A percentile compares a stretch with the other conserved stretches of the same genome.
These are phyloP conservation scores for Conringia planisiliqua DNA, from an alignment of 345 rosid genomes.

Conservation along the genomic window DNA sequence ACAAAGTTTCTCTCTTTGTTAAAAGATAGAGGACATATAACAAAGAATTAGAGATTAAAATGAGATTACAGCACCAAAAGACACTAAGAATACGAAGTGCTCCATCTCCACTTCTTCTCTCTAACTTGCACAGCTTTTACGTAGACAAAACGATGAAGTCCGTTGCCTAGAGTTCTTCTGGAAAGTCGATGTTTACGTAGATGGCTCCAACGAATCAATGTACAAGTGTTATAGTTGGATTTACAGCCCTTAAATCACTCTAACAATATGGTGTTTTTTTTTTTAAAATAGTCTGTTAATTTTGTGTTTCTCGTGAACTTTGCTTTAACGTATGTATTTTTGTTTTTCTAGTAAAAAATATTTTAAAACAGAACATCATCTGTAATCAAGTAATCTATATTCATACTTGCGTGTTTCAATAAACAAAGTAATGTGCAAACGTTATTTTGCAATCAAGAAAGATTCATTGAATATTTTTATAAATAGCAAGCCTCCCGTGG, in stretches of 20 bases:
- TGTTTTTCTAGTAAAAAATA: not conserved
- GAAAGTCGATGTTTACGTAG: not conserved
- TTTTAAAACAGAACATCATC: not conserved
- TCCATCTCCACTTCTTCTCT: too few species aligned
- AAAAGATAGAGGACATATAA: too few species aligned
- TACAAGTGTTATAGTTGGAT: not conserved
- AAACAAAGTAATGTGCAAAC: not conserved
- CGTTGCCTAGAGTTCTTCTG: too few species aligned
- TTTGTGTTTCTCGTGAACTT: conserved; percentile 12
- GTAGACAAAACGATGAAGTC: too few species aligned
- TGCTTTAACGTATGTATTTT: not conserved
- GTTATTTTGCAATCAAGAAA: conserved; percentile 5
- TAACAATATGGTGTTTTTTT: not conserved
- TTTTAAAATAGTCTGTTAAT: not conserved
- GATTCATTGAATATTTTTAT: conserved; percentile 4
- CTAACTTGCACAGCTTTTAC: too few species aligned
- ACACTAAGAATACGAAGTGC: too few species aligned
- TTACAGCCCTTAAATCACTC: not conserved
- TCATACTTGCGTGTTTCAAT: conserved; percentile 6
- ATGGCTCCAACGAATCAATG: not conserved
- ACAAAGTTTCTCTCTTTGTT: too few species aligned
- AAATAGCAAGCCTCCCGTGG: not conserved
- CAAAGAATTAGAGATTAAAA: too few species aligned
- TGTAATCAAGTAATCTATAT: not conserved
- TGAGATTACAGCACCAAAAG: too few species aligned